Evolutionary conservation across 1,139 yeast genomes (phyloP).

Genomic region (Saccharomyces hybrid): DNA sequence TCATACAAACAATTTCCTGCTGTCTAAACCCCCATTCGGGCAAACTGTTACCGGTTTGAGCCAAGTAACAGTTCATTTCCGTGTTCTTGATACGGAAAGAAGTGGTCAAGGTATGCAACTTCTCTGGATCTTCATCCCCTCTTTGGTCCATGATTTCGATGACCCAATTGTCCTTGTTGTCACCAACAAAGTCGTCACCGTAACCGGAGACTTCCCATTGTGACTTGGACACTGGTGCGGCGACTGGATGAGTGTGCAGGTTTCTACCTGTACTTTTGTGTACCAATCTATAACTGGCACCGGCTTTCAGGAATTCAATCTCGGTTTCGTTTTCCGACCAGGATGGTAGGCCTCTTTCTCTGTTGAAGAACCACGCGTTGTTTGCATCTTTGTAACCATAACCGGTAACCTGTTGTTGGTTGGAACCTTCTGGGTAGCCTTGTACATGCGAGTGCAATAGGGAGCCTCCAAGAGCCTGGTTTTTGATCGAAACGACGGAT

Average conservation of each 20-base stretch:
- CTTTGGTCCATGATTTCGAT: conserved; percentile 78
- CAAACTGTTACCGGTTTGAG: conserved; percentile 67
- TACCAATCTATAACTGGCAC: conserved; percentile 66
- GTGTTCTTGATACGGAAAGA: conserved; percentile 70
- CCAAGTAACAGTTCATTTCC: conserved; percentile 72
- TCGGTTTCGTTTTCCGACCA: conserved; percentile 46
- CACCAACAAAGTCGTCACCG: conserved; percentile 83
- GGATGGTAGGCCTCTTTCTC: conserved; percentile 52
- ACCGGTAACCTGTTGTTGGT: conserved; percentile 93
- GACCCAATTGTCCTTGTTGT: conserved; percentile 87
- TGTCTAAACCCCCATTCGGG: conserved; percentile 99
- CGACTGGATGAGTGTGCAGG: conserved; percentile 77
- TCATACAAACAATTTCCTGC: conserved; percentile 86
- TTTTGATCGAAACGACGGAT: conserved; percentile 72
- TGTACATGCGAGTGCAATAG: conserved; percentile 92
- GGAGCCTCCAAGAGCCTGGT: conserved; percentile 88
- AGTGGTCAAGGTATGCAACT: conserved; percentile 80
- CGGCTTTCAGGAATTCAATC: conserved; percentile 57
- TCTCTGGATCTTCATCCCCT: conserved; percentile 56
- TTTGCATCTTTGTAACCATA: conserved; percentile 88
- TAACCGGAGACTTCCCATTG: conserved; percentile 88
- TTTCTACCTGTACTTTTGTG: conserved; percentile 83
- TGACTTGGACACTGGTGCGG: conserved; percentile 68
- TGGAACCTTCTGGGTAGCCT: conserved; percentile 88
- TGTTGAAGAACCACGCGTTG: conserved; percentile 84